phyloP scores from a whole-genome alignment of 768 basidiomycete genomes.

The Podaxis pistillaris region DNA sequence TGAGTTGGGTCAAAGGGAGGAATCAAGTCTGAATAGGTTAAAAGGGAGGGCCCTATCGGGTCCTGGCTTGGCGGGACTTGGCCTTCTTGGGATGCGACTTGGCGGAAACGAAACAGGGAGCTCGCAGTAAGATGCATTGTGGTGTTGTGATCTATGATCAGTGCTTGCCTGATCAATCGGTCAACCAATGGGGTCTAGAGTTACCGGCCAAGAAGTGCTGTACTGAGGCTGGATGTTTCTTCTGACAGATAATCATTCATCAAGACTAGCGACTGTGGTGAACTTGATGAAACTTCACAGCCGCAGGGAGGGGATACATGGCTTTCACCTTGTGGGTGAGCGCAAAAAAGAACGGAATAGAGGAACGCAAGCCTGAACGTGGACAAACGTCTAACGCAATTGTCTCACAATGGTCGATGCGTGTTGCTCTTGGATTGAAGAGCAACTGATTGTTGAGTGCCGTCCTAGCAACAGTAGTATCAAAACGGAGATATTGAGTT shows the following conservation, averaged over 20 bases:
- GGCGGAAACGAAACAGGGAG: neutral
- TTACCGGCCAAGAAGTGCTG: neutral
- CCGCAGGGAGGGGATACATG: no score
- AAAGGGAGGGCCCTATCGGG: neutral
- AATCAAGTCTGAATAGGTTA: neutral
- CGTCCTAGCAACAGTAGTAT: no score
- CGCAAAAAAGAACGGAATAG: no score
- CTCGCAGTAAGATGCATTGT: neutral
- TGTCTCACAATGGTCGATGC: no score
- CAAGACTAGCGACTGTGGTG: neutral
- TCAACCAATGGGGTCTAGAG: neutral
- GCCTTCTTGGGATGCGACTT: neutral
- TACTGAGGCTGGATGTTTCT: neutral
- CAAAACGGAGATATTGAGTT: no score
- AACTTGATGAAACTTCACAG: no score
- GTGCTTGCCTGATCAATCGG: neutral
- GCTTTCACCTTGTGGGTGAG: no score
- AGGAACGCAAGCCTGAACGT: no score
- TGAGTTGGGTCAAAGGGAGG: neutral
- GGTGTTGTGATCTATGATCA: neutral
- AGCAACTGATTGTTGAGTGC: no score
- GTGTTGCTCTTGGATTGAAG: no score
- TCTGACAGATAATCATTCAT: neutral
- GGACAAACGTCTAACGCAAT: no score
- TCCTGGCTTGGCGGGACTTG: neutral